Evolutionary conservation across 2,329 filamentous ascomycete species (phyloP).

Genomic region (Metarhizium humberi): DNA sequence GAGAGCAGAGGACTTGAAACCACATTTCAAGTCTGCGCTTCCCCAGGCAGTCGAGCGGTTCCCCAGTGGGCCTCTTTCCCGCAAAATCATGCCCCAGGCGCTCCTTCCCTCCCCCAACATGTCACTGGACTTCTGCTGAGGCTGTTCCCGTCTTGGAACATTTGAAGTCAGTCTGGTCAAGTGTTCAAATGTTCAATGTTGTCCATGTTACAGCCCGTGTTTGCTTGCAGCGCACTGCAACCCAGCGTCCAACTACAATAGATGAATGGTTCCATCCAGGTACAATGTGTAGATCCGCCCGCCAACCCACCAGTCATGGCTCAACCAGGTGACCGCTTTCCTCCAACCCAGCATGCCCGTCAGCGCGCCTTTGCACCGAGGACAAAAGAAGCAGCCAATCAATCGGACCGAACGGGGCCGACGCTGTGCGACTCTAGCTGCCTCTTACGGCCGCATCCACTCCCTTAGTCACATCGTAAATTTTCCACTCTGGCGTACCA

Average conservation of each 20-base stretch:
- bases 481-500: neutral
- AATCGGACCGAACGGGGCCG: conserved; percentile 12
- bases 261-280: too few species aligned
- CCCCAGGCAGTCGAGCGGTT: too few species aligned
- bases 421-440: conserved; percentile 8
- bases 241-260: too few species aligned
- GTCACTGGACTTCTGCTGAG: neutral
- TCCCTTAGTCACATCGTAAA: neutral
- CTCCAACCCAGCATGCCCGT: neutral
- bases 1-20: too few species aligned
- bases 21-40: too few species aligned
- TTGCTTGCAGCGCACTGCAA: too few species aligned
- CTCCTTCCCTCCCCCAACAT: neutral
- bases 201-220: neutral
- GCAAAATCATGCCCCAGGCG: neutral
- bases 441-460: conserved; percentile 7
- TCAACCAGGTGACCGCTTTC: neutral
- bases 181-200: neutral
- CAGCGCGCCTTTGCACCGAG: neutral
- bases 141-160: too few species aligned
- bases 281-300: too few species aligned
- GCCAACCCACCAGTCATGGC: too few species aligned
- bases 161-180: too few species aligned
- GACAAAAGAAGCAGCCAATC: too few species aligned
- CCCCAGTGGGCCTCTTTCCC: neutral